phyloP scores from a whole-genome alignment of 73 alveolate genomes.

The Uronychia setigera region DNA sequence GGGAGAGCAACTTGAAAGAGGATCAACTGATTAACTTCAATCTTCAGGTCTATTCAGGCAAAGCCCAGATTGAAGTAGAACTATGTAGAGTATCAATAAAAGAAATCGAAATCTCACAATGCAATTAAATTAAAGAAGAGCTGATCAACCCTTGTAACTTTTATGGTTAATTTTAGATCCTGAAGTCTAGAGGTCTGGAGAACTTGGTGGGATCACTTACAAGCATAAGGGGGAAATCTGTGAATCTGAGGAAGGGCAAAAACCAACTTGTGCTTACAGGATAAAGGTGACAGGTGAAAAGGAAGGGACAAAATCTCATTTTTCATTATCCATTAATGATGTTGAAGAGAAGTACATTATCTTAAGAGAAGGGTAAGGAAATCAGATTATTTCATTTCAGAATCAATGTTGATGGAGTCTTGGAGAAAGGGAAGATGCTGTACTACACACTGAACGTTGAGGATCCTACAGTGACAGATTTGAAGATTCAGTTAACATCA shows the following conservation, averaged over 20 bases:
- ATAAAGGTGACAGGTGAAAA: slow-evolving; percentile 25
- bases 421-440: background rate
- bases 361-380: slow-evolving; percentile 20
- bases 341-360: background rate
- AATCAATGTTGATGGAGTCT: background rate
- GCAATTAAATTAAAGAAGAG: background rate
- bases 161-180: background rate
- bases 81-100: background rate
- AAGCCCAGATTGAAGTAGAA: background rate
- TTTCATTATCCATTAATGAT: slow-evolving; percentile 13
- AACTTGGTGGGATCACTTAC: background rate
- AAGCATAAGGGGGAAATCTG: background rate
- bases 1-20: slow-evolving; percentile 13
- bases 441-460: slow-evolving; percentile 19
- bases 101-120: background rate
- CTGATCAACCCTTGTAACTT: background rate
- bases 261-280: slow-evolving; percentile 36
- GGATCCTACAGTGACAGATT: background rate
- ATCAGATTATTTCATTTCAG: background rate
- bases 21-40: slow-evolving; percentile 3
- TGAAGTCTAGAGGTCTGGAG: background rate
- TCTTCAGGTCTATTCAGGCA: slow-evolving; percentile 7
- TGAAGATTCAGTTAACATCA: slow-evolving; percentile 22
- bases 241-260: background rate
- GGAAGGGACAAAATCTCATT: slow-evolving; percentile 10